phyloP scores from a whole-genome alignment of 2,329 filamentous ascomycete species.

The Ascomycota sp. region DNA sequence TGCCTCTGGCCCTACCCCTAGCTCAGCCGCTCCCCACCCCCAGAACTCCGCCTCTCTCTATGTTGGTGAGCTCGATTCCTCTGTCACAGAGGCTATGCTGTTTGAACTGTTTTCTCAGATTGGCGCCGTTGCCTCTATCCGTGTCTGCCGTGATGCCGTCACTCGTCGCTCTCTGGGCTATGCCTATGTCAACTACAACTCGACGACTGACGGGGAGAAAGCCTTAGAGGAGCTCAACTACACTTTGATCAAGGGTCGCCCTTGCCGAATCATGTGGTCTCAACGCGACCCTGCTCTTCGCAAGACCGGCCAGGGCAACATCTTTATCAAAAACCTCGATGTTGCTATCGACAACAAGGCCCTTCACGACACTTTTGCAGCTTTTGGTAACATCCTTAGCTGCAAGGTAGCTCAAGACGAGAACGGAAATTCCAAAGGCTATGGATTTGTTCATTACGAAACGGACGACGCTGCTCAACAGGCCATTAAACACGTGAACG shows the following conservation, averaged over 20 bases:
- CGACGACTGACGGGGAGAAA: slow-evolving; percentile 87
- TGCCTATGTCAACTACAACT: slow-evolving; percentile 99
- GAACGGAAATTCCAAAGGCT: slow-evolving; percentile 90
- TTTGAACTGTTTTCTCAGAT: slow-evolving; percentile 99
- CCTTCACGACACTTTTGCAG: slow-evolving; percentile 95
- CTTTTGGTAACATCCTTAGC: slow-evolving; percentile 96
- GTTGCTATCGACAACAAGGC: slow-evolving; percentile 99
- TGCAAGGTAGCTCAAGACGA: slow-evolving; percentile 99
- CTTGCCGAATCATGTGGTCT: slow-evolving; percentile 99
- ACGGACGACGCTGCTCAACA: slow-evolving; percentile 91
- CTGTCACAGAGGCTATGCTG: slow-evolving; percentile 98
- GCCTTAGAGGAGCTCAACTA: slow-evolving; percentile 99
- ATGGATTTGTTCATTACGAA: slow-evolving; percentile 99
- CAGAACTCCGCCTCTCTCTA: slow-evolving; percentile 96
- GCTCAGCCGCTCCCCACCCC: slow-evolving; percentile 55
- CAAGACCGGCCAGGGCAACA: slow-evolving; percentile 98
- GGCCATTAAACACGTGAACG: slow-evolving; percentile 98
- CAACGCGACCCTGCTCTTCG: slow-evolving; percentile 96
- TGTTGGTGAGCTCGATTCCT: slow-evolving; percentile 92
- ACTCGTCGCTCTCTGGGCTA: slow-evolving; percentile 97
- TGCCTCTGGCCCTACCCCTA: slow-evolving; percentile 48
- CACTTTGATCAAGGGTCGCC: slow-evolving; percentile 94
- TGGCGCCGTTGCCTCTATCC: slow-evolving; percentile 94
- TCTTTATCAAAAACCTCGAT: slow-evolving; percentile 99
- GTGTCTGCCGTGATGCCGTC: slow-evolving; percentile 97